Evolutionary conservation across 176 grass and related monocot species (phyloP).

Genomic region (Rhynchospora pubera): DNA sequence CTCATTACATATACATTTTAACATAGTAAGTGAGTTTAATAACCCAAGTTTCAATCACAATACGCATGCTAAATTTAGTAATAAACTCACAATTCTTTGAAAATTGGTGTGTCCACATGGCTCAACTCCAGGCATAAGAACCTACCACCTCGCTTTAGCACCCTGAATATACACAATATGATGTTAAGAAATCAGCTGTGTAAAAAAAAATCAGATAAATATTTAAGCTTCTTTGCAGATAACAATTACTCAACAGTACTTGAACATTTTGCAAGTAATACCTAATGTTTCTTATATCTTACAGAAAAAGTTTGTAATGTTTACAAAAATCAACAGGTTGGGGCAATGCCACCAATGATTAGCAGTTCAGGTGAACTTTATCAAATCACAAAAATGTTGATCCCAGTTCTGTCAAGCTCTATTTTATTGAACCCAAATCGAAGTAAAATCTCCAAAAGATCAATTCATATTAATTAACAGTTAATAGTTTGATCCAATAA

Average conservation of each 20-base stretch:
- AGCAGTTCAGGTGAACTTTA: background rate
- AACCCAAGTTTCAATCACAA: background rate
- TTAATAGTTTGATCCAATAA: background rate
- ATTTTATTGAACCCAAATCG: background rate
- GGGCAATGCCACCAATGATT: background rate
- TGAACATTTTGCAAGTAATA: background rate
- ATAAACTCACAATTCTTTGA: constrained; percentile 76
- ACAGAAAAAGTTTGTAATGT: background rate
- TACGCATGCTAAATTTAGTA: background rate
- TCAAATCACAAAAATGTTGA: background rate
- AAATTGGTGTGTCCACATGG: constrained; percentile 64
- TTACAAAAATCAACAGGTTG: background rate
- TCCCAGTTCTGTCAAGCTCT: background rate
- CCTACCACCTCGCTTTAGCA: constrained; percentile 78
- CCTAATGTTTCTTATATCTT: background rate
- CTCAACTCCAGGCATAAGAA: constrained; percentile 94
- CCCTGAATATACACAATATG: constrained; percentile 39
- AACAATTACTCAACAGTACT: background rate
- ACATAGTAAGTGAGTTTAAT: background rate
- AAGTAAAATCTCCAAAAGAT: background rate
- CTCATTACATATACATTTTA: background rate
- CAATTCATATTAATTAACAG: background rate
- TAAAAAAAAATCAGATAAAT: background rate
- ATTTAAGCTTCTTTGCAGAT: background rate
- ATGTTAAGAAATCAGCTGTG: background rate